A percentile compares a stretch with the other conserved stretches of the same genome.
Evolutionary conservation across 257 asterid species (phyloP).

Genomic region (Penstemon davidsonii): DNA sequence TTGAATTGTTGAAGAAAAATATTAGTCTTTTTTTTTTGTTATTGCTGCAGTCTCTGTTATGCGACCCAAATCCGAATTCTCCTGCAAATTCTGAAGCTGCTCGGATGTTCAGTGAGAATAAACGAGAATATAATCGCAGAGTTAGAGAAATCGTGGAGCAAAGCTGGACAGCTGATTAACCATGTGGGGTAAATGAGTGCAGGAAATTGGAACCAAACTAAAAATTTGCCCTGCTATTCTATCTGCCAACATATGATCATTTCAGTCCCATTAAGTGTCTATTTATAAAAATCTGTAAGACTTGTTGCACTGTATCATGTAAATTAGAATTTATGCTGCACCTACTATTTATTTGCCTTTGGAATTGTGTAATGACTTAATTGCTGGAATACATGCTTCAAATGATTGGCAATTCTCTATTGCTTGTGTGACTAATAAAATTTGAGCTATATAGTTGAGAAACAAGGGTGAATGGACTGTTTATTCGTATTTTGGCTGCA

Average conservation of each 20-base stretch:
- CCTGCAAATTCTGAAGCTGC: conserved; percentile 94
- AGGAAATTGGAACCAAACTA: conserved; percentile 12
- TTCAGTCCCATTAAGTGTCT: not conserved
- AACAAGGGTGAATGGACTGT: too few relatives aligned
- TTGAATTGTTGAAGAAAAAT: too few relatives aligned
- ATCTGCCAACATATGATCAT: conserved; percentile 24
- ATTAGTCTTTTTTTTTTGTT: not conserved
- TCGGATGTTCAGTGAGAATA: conserved; percentile 75
- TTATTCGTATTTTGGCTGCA: too few relatives aligned
- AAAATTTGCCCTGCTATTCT: conserved; percentile 23
- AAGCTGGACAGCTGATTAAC: conserved; percentile 87
- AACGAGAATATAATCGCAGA: conserved; percentile 77
- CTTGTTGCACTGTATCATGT: too few relatives aligned
- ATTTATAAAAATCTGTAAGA: too few relatives aligned
- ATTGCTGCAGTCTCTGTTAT: conserved; percentile 63
- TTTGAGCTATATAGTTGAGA: too few relatives aligned
- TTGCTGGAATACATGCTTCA: too few relatives aligned
- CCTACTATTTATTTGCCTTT: too few relatives aligned
- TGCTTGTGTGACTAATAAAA: too few relatives aligned
- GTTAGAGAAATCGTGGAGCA: conserved; percentile 81
- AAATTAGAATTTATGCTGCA: too few relatives aligned
- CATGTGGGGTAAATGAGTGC: not conserved
- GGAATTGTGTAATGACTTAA: too few relatives aligned
- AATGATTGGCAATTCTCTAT: too few relatives aligned
- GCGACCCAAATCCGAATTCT: conserved; percentile 89